Evolutionary conservation across 768 basidiomycete genomes (phyloP).

Genomic region (Russula emetica): DNA sequence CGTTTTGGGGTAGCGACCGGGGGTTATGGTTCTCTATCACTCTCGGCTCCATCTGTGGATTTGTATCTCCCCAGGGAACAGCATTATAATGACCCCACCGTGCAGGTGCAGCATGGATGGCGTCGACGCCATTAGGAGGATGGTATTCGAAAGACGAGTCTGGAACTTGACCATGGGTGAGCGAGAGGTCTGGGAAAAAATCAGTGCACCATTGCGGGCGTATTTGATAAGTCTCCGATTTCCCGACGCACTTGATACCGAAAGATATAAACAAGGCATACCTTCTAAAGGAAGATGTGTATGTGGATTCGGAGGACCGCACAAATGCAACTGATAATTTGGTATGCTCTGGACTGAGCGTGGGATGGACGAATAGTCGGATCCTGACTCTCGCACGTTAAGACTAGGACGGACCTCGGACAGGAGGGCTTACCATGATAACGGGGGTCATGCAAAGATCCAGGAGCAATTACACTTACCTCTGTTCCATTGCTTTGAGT

Average conservation of each 20-base stretch:
- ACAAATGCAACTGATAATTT: neutral
- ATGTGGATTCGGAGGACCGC: too few relatives aligned
- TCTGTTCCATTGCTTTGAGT: neutral
- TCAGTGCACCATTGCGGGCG: too few relatives aligned
- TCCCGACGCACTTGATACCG: too few relatives aligned
- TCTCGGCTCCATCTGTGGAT: neutral
- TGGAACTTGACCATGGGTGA: neutral
- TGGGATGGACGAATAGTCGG: neutral
- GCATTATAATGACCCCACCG: neutral
- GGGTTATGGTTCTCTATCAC: neutral
- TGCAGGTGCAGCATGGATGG: too few relatives aligned
- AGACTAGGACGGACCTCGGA: neutral
- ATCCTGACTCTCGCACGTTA: neutral
- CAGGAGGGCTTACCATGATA: neutral
- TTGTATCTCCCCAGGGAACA: neutral
- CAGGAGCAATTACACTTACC: too few relatives aligned
- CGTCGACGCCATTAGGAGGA: neutral
- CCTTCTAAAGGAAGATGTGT: neutral
- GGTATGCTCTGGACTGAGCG: neutral
- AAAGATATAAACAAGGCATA: neutral
- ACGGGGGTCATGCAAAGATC: too few relatives aligned
- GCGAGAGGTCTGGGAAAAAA: too few relatives aligned
- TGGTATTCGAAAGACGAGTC: neutral
- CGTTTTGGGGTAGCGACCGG: neutral
- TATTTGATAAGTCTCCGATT: neutral